phyloP scores from a whole-genome alignment of 768 basidiomycete species.

The Tulasnella sp. region DNA sequence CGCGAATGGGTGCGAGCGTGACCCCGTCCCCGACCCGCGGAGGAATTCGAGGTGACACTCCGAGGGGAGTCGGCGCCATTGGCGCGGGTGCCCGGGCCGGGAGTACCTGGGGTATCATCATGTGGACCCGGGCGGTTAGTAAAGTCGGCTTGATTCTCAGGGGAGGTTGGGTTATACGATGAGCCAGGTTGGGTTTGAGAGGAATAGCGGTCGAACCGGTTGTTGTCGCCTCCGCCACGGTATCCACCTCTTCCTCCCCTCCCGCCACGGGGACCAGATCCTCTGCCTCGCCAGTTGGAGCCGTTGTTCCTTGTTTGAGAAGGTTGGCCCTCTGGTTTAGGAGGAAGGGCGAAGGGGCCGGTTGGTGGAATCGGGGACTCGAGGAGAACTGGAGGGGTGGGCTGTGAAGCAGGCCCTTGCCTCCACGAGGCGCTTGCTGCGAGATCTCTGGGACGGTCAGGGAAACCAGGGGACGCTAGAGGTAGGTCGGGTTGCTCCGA shows the following conservation, averaged over 20 bases:
- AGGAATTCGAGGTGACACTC: neutral
- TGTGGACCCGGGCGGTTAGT: neutral
- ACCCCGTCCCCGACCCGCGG: constrained; percentile 4
- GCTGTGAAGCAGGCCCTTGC: neutral
- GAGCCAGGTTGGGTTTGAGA: neutral
- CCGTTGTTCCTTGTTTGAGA: neutral
- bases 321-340: neutral
- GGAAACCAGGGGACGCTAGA: neutral
- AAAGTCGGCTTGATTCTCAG: neutral
- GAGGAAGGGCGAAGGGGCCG: neutral
- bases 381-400: neutral
- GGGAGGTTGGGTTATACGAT: neutral
- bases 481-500: neutral
- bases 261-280: neutral
- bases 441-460: neutral
- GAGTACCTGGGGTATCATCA: neutral
- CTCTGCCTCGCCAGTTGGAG: neutral
- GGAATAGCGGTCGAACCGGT: neutral
- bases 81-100: neutral
- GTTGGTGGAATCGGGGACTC: neutral
- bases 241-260: constrained; percentile 5
- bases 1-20: constrained; percentile 6
- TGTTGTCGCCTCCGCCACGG: neutral
- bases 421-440: neutral
- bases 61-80: neutral